Evolutionary conservation across 176 grass and related monocot genomes (phyloP), one percentile per base, ranked within the genome.

Genomic region (Saccharum spontaneum): DNA sequence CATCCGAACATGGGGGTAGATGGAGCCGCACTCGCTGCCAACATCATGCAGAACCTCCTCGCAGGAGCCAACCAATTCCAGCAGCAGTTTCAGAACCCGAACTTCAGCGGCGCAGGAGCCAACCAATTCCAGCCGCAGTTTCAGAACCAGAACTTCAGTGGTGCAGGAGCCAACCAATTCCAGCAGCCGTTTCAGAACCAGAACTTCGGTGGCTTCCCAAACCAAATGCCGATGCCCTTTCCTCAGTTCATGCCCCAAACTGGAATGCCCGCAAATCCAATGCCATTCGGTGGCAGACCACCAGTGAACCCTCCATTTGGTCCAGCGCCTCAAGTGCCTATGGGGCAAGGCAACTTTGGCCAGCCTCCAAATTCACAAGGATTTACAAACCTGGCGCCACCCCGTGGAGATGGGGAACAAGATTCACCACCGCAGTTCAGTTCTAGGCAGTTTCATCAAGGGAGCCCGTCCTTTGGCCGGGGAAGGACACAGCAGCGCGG

Each of bases 381-480:
- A 23, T 69, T 83, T 81, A 77, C 74, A 6, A 60, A 40, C 6
- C 17, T 20, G 17, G 57, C 39, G 15, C 71, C 63, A 24, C 28
- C 83, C 8, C 34, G 22, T 34, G 77, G 31, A 65, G 81, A 61
- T 62, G 82, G 69, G 65, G 77, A 65, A 79, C 60, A 26, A 22
- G 44, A 64, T 18, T 64, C 80, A 16, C 60, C 88, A 41, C 50
- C 73, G 34, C 80, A 75, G 15, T 84, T 90, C 64, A 84, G 24
- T 66, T 84, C 85, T 30, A 68, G 85, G n/a, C 74, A 90, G 67
- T 89, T 89, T 68, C 83, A 73, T 67, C 77, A 41, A 23, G 90
- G 97, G 20, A 95, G 83, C 73, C 64, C 87, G 34, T 88, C 83
- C 31, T 94, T 83, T 75, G 79, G 75, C 6, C 88, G 86, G 40